Conservation (phyloP, 1,284 basidiomycete genomes). For the Megacollybia platyphylla region DNA sequence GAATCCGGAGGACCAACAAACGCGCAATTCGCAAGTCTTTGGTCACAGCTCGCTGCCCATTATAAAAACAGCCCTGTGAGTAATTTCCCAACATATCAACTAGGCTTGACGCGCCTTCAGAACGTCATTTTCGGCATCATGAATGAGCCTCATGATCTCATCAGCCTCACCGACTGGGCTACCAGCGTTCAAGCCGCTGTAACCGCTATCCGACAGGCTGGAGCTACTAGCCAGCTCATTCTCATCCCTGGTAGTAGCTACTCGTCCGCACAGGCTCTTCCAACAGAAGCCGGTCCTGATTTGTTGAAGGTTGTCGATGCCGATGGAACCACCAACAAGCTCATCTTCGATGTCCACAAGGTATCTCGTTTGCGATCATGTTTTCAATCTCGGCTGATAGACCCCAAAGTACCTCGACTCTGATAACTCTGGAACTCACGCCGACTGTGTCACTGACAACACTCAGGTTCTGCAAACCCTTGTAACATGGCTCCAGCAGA, state of each 20-base stretch:
- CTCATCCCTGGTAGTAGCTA: conserved; percentile 27
- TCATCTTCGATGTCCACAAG: conserved; percentile 38
- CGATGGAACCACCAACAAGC: conserved; percentile 30
- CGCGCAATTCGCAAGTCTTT: not conserved
- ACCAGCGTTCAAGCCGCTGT: conserved; percentile 32
- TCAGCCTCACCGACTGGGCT: conserved; percentile 27
- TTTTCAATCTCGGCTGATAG: conserved; percentile 12
- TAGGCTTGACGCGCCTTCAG: conserved; percentile 37
- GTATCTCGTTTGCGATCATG: not conserved
- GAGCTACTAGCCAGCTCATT: conserved; percentile 29
- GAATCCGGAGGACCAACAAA: conserved; percentile 25
- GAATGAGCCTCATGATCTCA: conserved; percentile 41
- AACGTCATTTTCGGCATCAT: conserved; percentile 26
- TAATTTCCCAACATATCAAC: conserved; percentile 38
- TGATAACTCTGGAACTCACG: conserved; percentile 43
- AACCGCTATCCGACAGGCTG: conserved; percentile 34
- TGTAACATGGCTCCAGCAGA: conserved; percentile 29
- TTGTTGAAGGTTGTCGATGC: conserved; percentile 43
- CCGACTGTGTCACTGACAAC: conserved; percentile 27
- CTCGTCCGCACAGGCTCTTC: conserved; percentile 31
- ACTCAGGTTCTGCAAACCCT: conserved; percentile 15
- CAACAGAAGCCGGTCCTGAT: conserved; percentile 36
- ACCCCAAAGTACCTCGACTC: conserved; percentile 53
- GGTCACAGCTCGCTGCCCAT: conserved; percentile 27
- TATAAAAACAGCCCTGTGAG: conserved; percentile 26